These are phyloP conservation scores for Sporisorium exsertum DNA, from an alignment of 1,284 basidiomycete genomes.

Conservation along the genomic window DNA sequence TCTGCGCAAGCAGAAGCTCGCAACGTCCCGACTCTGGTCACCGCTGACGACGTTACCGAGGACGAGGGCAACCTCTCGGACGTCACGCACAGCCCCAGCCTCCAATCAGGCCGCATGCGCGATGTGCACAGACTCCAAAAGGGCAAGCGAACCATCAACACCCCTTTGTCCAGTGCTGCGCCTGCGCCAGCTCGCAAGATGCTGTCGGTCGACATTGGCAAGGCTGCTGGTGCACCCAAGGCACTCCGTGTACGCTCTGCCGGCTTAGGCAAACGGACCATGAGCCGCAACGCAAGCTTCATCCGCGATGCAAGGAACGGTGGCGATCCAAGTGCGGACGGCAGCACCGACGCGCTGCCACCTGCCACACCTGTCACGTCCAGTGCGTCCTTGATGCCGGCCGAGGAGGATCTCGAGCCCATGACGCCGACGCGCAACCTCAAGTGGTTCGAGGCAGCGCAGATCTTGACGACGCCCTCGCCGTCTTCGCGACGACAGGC, in stretches of 20 bases:
- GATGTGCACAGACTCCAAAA: slow-evolving; percentile 42
- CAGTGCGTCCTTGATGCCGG: slow-evolving; percentile 11
- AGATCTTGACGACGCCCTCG: slow-evolving; percentile 60
- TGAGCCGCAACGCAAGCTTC: slow-evolving; percentile 46
- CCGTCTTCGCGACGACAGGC: slow-evolving; percentile 47
- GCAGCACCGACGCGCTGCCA: slow-evolving; percentile 13
- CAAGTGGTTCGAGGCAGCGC: slow-evolving; percentile 67
- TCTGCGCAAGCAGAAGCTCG: slow-evolving; percentile 19
- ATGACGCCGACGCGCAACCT: slow-evolving; percentile 67
- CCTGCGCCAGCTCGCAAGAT: slow-evolving; percentile 39
- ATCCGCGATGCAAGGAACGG: slow-evolving; percentile 16
- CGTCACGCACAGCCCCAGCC: slow-evolving; percentile 39
- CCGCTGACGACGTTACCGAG: slow-evolving; percentile 26
- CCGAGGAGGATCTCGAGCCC: slow-evolving; percentile 37
- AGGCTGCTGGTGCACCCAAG: slow-evolving; percentile 37
- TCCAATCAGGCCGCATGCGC: slow-evolving; percentile 40
- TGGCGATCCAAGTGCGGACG: slow-evolving; percentile 1
- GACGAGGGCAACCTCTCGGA: slow-evolving; percentile 43
- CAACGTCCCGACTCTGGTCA: slow-evolving; percentile 8
- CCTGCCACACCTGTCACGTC: slow-evolving; percentile 39
- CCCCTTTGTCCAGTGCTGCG: slow-evolving; percentile 15
- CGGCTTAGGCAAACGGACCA: slow-evolving; percentile 39
- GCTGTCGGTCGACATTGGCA: slow-evolving; percentile 43
- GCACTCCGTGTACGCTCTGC: slow-evolving; percentile 45
- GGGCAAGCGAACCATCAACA: slow-evolving; percentile 38